Conservation (phyloP, 2,329 filamentous ascomycete species). For the Penicillium italicum region DNA sequence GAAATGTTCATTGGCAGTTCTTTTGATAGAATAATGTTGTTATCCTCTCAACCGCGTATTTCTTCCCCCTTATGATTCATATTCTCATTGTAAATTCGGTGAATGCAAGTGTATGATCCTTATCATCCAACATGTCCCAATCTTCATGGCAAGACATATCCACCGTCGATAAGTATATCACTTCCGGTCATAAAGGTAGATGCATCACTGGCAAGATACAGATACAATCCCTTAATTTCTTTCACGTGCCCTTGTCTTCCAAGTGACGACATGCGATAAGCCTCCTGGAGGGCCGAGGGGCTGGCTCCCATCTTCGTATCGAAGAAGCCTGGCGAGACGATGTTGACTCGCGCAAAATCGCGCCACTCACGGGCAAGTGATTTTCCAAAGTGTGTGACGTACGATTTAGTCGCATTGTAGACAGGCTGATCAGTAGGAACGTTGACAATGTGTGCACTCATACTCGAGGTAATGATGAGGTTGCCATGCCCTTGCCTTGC, state of each 20-base stretch:
- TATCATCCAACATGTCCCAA: neutral
- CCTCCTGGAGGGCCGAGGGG: constrained; percentile 44
- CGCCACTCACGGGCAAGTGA: constrained; percentile 56
- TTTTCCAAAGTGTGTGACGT: constrained; percentile 55
- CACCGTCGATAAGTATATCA: constrained; percentile 49
- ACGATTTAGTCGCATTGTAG: constrained; percentile 57
- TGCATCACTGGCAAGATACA: constrained; percentile 48
- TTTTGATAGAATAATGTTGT: neutral
- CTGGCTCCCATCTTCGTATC: constrained; percentile 55
- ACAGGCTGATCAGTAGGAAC: constrained; percentile 54
- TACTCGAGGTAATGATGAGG: constrained; percentile 52
- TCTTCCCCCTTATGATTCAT: neutral
- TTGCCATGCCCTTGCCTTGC: constrained; percentile 39
- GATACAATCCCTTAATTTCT: constrained; percentile 40
- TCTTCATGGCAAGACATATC: constrained; percentile 38
- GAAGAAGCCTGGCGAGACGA: constrained; percentile 54
- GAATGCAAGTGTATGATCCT: neutral
- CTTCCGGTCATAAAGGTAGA: constrained; percentile 49
- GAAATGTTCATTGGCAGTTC: neutral
- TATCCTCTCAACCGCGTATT: no score
- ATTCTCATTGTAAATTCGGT: neutral
- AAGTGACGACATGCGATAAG: constrained; percentile 47
- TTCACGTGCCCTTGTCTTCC: constrained; percentile 38
- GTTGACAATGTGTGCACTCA: constrained; percentile 52
- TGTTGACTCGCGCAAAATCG: constrained; percentile 56